Evolutionary conservation across 495 filamentous ascomycete genomes (phyloP), one percentile per base, ranked within the genome.

Genomic region (Penicillium roqueforti): DNA sequence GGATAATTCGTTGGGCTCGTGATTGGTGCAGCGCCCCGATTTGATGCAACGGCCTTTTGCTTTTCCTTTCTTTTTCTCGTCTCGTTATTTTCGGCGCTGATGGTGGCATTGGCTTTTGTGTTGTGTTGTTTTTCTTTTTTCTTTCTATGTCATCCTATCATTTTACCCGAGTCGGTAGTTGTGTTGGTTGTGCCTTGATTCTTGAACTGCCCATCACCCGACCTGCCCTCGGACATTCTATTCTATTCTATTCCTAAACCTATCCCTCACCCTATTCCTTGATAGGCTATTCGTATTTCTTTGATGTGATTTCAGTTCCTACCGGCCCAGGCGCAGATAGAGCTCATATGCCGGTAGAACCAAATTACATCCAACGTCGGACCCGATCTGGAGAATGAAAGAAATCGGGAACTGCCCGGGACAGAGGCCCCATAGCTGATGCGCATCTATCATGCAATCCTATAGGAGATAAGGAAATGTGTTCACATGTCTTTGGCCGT

Each of bases 401-500:
- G 18, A 32, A 32, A 43, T 13, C 11, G 22, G 31, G 23, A 34
- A 44, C 6, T n/a, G 9, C 28, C 13, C 28, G 28, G 42, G 20
- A 14, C 1, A 31, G 36, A n/a, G 34, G 25, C 28, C 6, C 14
- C 28, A 29, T 47, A 34, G 29, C 44, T 47, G 40, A 43, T 26
- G 42, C 42, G 16, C 14, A n/a, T 11, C 1, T 11, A n/a, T 43
- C 26, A 29, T 29, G 25, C 23, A 10, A 16, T 29, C 41, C 22
- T 44, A 31, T 45, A 42, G 40, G 25, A 45, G 42, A 45, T 45
- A 45, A 31, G 16, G 16, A 45, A 22, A 25, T 20, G 9, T 31
- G 44, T 46, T 46, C 44, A 46, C 44, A 46, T 46, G 44, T 28
- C 18, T 29, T 20, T 40, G 32, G n/a, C n/a, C n/a, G n/a, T n/a